Base-by-base conservation (phyloP, 1,139 yeast genomes). In the Torulaspora pretoriensis region DNA sequence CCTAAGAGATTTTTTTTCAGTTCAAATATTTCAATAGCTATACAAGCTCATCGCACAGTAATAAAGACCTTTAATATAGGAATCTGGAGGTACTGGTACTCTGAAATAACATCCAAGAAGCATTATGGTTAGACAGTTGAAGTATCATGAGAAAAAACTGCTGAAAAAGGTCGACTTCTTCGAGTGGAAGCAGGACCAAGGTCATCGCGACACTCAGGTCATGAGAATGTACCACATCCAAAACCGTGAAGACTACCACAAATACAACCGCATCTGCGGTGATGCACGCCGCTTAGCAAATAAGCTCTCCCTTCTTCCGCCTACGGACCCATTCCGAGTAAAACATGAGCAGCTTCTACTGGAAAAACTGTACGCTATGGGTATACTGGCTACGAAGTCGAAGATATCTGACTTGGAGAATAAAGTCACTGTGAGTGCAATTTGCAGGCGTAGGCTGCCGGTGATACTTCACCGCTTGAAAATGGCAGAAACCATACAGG, bases 181-280 rank as follows among this genome's bases (percentile, higher is more conserved):
- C 45, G 95, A 92, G 67, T 94, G 97, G 96, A 92, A 92, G 67
- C 95, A 89, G 62, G 98, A 92, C 65, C 83, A 83, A 49, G 90
- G 94, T 30, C 98, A 94, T 65, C 74, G 98, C 53, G 98, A 92
- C 60, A 83, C 95, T 28, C 94, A 87, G 65, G 95, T 94, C 35
- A 92, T 92, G 95, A 77, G 94, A 59, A 85, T 88, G 43, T 94
- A 90, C 67, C 96, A 90, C 64, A 77, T 94, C 43, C 96, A 88
- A 60, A 85, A 90, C 65, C 78, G 98, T 63, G 96, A 89, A 65
- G 99, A 94, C 66, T 94, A 94, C 66, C 94, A 85, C 64, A 88
- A 89, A 52, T 92, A 92, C 67, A 92, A 92, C 70, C 82, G 80
- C 59, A 78, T 90, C 38, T 89, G 97, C 67, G 99, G 99, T 54